Evolutionary conservation across 2,329 filamentous ascomycete genomes (phyloP).

Genomic region (Cordyceps farinosa): DNA sequence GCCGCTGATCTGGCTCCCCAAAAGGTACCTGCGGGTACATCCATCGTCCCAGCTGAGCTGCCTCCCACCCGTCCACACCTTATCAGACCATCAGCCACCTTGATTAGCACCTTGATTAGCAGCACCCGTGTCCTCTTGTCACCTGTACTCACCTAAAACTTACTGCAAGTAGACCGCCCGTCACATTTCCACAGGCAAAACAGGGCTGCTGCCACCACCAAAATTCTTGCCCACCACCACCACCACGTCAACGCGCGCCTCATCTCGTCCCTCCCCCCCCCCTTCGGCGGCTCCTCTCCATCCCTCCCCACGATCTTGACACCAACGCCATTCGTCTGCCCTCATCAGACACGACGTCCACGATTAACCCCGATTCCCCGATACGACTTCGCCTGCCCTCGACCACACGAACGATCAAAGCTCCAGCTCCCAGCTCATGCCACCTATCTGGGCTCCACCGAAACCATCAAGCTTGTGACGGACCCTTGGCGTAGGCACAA

Average conservation of each 20-base stretch:
- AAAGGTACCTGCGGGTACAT: neutral
- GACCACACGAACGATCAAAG: neutral
- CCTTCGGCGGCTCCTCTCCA: neutral
- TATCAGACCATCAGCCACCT: neutral
- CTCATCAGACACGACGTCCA: neutral
- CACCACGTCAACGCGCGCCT: constrained; percentile 2
- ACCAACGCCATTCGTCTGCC: neutral
- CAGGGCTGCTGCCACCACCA: neutral
- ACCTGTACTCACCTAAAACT: neutral
- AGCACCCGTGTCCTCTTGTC: constrained; percentile 12
- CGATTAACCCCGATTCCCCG: neutral
- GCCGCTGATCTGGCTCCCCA: neutral
- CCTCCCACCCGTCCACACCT: neutral
- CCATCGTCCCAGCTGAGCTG: neutral
- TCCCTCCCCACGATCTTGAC: neutral
- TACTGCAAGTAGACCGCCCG: neutral
- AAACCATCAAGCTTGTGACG: constrained; percentile 14
- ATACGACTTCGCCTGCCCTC: neutral
- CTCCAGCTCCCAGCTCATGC: neutral
- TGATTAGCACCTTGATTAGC: neutral
- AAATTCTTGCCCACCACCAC: constrained; percentile 4
- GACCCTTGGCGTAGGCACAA: constrained; percentile 14
- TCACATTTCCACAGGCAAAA: neutral
- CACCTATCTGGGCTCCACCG: constrained; percentile 5
- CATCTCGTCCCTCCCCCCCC: neutral